phyloP scores from a whole-genome alignment of 164 flowering plant genomes.

The Tinospora cordifolia region DNA sequence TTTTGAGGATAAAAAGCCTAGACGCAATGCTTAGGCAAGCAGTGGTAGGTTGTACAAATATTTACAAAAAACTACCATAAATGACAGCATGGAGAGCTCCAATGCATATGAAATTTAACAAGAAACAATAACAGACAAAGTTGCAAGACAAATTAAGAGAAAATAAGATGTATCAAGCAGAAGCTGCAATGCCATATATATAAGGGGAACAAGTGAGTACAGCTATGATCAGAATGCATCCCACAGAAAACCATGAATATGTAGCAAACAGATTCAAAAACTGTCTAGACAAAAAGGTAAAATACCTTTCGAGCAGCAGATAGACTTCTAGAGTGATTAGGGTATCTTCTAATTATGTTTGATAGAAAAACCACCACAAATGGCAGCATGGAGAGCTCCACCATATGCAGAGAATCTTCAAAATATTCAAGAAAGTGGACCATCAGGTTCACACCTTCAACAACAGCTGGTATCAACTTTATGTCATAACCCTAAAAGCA shows the following conservation, averaged over 20 bases:
- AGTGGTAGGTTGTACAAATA: too few species aligned
- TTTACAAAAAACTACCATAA: constrained; percentile 7
- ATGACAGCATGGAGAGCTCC: constrained; percentile 9
- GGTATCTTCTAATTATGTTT: constrained; percentile 6
- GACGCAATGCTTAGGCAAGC: too few species aligned
- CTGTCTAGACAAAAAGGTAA: neutral
- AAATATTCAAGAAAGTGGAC: constrained; percentile 12
- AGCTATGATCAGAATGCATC: too few species aligned
- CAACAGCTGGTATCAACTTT: constrained; percentile 10
- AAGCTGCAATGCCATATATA: too few species aligned
- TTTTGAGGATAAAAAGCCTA: too few species aligned
- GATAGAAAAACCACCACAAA: constrained; percentile 8
- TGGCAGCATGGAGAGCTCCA: constrained; percentile 10
- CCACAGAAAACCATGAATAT: too few species aligned
- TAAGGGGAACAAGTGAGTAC: too few species aligned
- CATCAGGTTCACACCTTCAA: constrained; percentile 6
- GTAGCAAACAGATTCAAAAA: too few species aligned
- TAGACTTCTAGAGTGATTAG: constrained; percentile 10
- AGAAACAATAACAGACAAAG: too few species aligned
- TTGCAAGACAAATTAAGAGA: too few species aligned
- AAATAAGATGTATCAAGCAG: too few species aligned
- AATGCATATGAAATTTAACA: too few species aligned
- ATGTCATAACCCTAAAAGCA: constrained; percentile 11
- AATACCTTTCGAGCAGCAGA: constrained; percentile 10
- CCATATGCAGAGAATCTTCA: constrained; percentile 11